Percentiles rank a stretch among this genome's conserved stretches.
phyloP scores from a whole-genome alignment of 768 basidiomycete genomes.

The Mycena filopes region DNA sequence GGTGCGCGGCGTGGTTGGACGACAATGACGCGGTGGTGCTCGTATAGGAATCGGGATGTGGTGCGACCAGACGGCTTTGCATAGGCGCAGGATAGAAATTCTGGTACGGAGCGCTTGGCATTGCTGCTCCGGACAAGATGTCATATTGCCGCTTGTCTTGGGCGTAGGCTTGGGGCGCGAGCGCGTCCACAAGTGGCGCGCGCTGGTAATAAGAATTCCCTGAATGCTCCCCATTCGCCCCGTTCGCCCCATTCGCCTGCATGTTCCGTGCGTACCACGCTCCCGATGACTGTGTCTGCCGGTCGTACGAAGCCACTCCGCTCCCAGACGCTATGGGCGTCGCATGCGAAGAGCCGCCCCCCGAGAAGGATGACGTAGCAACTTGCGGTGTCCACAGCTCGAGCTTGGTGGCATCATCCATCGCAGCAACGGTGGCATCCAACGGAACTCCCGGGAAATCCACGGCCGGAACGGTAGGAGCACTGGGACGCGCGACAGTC shows the following conservation, averaged over 20 bases:
- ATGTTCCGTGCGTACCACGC: too few relatives aligned
- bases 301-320: neutral
- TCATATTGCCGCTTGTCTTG: too few relatives aligned
- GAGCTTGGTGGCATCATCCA: conserved; percentile 4
- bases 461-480: neutral
- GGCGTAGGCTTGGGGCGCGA: too few relatives aligned
- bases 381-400: too few relatives aligned
- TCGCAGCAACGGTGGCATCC: conserved; percentile 4
- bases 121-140: too few relatives aligned
- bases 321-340: neutral
- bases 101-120: neutral
- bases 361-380: too few relatives aligned
- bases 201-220: neutral
- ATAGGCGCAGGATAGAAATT: neutral
- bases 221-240: neutral
- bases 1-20: neutral
- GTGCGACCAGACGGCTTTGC: neutral
- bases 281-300: neutral
- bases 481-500: neutral
- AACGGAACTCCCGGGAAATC: neutral
- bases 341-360: neutral
- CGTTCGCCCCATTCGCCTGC: neutral
- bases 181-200: too few relatives aligned
- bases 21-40: neutral
- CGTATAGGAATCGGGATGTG: neutral